Evolutionary conservation across 495 filamentous ascomycete species (phyloP).

Genomic region (Chlorociboria aeruginascens): DNA sequence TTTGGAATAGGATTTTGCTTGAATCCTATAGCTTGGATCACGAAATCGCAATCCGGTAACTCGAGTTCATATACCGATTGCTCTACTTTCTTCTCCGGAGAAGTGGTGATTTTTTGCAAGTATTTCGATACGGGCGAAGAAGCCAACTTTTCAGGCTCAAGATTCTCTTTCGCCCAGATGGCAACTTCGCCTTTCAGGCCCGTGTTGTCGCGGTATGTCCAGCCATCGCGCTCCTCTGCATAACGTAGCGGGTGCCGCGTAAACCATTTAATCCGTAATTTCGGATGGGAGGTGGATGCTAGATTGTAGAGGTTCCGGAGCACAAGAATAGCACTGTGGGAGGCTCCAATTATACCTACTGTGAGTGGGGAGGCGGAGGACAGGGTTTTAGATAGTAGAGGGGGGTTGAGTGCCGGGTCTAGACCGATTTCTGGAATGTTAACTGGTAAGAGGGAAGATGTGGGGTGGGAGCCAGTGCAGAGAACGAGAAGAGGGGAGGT

Average conservation of each 20-base stretch:
- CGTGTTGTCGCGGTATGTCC: slow-evolving; percentile 52
- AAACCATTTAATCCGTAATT: slow-evolving; percentile 47
- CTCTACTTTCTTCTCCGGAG: slow-evolving; percentile 27
- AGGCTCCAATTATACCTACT: slow-evolving; percentile 46
- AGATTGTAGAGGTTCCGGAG: slow-evolving; percentile 46
- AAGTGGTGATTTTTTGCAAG: slow-evolving; percentile 38
- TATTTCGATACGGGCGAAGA: slow-evolving; percentile 36
- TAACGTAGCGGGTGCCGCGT: slow-evolving; percentile 48
- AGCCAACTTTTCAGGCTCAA: slow-evolving; percentile 37
- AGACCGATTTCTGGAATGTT: slow-evolving; percentile 32
- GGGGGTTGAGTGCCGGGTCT: slow-evolving; percentile 43
- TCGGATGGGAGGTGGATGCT: slow-evolving; percentile 33
- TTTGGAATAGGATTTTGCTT: slow-evolving; percentile 34
- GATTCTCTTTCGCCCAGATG: slow-evolving; percentile 41
- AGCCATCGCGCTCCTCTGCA: slow-evolving; percentile 47
- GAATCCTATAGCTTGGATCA: slow-evolving; percentile 46
- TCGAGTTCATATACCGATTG: slow-evolving; percentile 29
- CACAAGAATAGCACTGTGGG: slow-evolving; percentile 49
- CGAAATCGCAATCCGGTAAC: slow-evolving; percentile 34
- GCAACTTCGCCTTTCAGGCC: slow-evolving; percentile 49
- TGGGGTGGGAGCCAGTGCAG: slow-evolving; percentile 46
- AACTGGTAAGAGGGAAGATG: slow-evolving; percentile 24
- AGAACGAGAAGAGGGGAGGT: slow-evolving; percentile 30
- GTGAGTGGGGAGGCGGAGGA: slow-evolving; percentile 26
- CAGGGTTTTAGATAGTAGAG: slow-evolving; percentile 30